phyloP scores from a whole-genome alignment of 2,329 filamentous ascomycete species.

The Escovopsis sp. region DNA sequence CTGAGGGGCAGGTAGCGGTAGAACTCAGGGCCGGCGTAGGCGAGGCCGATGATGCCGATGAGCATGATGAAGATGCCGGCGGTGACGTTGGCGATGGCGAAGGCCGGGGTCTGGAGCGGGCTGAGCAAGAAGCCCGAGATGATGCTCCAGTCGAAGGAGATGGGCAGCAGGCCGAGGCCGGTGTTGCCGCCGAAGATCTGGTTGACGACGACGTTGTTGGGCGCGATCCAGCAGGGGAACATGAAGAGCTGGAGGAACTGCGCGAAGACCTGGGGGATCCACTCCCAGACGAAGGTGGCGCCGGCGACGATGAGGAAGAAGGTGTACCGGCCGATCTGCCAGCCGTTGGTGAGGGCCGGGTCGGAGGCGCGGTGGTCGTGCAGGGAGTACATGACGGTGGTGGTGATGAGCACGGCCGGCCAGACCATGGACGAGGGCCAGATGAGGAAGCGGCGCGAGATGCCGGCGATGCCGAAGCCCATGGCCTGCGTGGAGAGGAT shows the following conservation, averaged over 20 bases:
- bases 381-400: conserved; percentile 46
- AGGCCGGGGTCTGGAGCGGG: conserved; percentile 44
- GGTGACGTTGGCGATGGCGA: conserved; percentile 43
- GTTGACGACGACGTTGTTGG: conserved; percentile 45
- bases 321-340: conserved; percentile 41
- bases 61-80: conserved; percentile 36
- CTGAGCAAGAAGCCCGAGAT: conserved; percentile 39
- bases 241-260: conserved; percentile 44
- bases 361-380: conserved; percentile 43
- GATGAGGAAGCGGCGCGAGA: conserved; percentile 42
- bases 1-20: conserved; percentile 41
- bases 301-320: conserved; percentile 39
- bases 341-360: conserved; percentile 36
- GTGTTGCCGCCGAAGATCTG: conserved; percentile 48
- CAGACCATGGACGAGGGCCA: conserved; percentile 50
- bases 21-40: conserved; percentile 34
- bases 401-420: conserved; percentile 45
- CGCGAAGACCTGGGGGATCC: conserved; percentile 42
- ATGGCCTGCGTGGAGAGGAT: conserved; percentile 46
- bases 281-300: conserved; percentile 40
- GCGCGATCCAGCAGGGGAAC: conserved; percentile 46
- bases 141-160: conserved; percentile 53
- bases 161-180: conserved; percentile 45
- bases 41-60: conserved; percentile 34
- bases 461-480: conserved; percentile 47